Percentiles rank a stretch among this genome's conserved stretches.
These are phyloP conservation scores for Mycena vulgaris DNA, from an alignment of 768 basidiomycete genomes.

Conservation along the genomic window DNA sequence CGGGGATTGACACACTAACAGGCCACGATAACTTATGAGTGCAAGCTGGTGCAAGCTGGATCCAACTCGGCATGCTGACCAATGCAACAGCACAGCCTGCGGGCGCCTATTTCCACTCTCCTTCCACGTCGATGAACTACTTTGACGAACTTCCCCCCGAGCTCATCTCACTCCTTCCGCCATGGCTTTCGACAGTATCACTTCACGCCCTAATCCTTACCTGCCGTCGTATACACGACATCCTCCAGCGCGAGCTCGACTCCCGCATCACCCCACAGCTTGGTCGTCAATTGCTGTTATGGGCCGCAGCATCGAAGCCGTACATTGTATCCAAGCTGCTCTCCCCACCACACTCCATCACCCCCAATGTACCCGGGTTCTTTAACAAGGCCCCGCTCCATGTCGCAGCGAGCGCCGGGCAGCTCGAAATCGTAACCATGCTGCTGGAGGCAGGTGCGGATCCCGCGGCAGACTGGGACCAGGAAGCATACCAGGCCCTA, in stretches of 20 bases:
- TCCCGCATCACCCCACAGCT: constrained; percentile 9
- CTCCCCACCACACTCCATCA: constrained; percentile 8
- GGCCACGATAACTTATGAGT: too few relatives aligned
- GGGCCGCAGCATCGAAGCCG: neutral
- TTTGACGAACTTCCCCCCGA: constrained; percentile 23
- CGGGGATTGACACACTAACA: too few relatives aligned
- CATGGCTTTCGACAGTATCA: neutral
- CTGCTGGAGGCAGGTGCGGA: constrained; percentile 18
- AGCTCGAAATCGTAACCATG: neutral
- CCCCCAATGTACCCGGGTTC: neutral
- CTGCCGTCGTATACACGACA: constrained; percentile 4
- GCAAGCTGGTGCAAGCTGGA: too few relatives aligned
- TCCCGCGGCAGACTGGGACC: neutral
- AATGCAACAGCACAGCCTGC: too few relatives aligned
- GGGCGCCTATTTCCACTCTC: neutral
- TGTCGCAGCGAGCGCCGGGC: neutral
- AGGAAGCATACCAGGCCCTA: neutral
- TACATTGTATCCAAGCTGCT: constrained; percentile 15
- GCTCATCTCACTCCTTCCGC: neutral
- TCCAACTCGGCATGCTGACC: too few relatives aligned
- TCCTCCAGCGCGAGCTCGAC: constrained; percentile 24
- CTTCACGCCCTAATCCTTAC: neutral
- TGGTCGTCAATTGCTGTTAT: neutral
- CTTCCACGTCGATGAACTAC: neutral
- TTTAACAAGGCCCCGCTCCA: neutral